Conservation (phyloP, 768 basidiomycete species). For the Mycena floridula region DNA sequence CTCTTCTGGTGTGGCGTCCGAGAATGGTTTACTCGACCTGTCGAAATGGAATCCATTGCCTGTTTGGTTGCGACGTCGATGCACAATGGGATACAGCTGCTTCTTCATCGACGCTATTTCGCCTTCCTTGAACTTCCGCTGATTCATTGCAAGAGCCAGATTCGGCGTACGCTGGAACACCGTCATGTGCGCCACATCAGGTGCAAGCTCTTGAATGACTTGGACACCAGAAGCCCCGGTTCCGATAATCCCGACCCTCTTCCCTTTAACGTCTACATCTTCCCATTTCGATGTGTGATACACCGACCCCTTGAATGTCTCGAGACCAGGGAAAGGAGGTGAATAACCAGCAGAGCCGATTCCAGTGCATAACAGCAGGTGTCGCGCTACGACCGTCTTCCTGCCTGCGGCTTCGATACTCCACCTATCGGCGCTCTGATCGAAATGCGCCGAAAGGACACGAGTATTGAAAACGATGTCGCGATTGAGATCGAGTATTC, state of each 20-base stretch:
- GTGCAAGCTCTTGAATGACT: no score
- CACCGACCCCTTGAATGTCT: neutral
- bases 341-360: constrained; percentile 1
- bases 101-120: no score
- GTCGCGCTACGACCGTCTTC: neutral
- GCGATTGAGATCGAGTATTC: constrained; percentile 1
- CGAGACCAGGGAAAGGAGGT: constrained; percentile 4
- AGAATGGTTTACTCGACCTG: no score
- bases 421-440: constrained; percentile 1
- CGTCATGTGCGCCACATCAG: neutral
- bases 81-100: no score
- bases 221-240: constrained; percentile 1
- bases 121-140: no score
- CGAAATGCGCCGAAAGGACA: constrained; percentile 1
- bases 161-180: no score
- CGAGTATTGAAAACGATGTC: constrained; percentile 4
- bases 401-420: constrained; percentile 2
- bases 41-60: no score
- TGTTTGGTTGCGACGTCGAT: no score
- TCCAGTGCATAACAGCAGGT: constrained; percentile 3
- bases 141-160: no score
- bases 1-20: no score
- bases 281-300: constrained; percentile 4
- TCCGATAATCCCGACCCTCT: constrained; percentile 4
- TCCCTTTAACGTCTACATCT: constrained; percentile 2